A percentile compares a stretch with the other conserved stretches of the same genome.
These are phyloP conservation scores for Psilocybe azurescens DNA, from an alignment of 768 basidiomycete species.

Conservation along the genomic window DNA sequence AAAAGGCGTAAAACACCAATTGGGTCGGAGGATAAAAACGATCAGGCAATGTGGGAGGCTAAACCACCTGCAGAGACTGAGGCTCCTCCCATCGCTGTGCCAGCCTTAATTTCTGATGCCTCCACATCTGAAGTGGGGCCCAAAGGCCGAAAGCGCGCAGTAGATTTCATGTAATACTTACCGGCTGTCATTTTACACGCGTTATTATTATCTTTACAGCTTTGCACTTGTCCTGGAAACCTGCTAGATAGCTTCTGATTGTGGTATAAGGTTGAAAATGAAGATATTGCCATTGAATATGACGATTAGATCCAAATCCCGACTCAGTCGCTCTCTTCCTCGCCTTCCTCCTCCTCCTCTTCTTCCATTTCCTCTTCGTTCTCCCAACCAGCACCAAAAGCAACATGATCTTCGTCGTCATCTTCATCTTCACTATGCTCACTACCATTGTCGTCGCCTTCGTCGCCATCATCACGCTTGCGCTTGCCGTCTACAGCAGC, in stretches of 20 bases:
- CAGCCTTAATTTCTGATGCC: constrained; percentile 24
- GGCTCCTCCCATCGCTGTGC: constrained; percentile 6
- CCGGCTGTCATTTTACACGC: constrained; percentile 13
- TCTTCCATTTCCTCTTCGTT: constrained; percentile 36
- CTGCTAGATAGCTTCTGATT: no score
- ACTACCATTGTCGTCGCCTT: constrained; percentile 31
- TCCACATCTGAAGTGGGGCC: constrained; percentile 27
- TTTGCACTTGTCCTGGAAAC: no score
- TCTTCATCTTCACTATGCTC: constrained; percentile 34
- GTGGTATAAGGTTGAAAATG: no score
- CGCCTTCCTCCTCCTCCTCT: constrained; percentile 30
- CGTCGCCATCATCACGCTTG: constrained; percentile 32
- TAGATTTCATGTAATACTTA: constrained; percentile 69
- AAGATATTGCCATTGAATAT: neutral
- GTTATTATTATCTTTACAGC: neutral
- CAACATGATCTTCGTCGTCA: constrained; percentile 32
- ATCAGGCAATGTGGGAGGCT: constrained; percentile 74
- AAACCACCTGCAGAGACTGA: constrained; percentile 53
- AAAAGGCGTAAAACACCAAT: constrained; percentile 52
- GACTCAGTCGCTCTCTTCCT: constrained; percentile 22
- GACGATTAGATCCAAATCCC: neutral
- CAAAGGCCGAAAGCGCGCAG: constrained; percentile 69
- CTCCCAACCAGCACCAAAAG: constrained; percentile 28
- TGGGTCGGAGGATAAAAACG: constrained; percentile 34
- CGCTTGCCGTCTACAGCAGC: constrained; percentile 26